Percentiles rank a stretch among this genome's conserved stretches.
Conservation (phyloP, 2,329 filamentous ascomycete genomes). For the Clarireedia hainanense region DNA sequence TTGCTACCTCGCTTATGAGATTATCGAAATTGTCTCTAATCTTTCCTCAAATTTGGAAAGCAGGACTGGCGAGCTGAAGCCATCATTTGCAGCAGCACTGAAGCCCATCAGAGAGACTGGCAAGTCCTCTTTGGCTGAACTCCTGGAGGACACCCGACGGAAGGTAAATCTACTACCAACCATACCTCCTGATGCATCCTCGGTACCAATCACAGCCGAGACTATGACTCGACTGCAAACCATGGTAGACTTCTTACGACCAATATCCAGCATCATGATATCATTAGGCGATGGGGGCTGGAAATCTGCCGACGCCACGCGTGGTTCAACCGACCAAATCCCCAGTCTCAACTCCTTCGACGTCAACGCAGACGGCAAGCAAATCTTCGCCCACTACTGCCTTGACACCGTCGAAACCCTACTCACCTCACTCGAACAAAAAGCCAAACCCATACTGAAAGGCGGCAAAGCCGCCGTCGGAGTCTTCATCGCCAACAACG, state of each 20-base stretch:
- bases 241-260: slow-evolving; percentile 78
- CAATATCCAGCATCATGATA: slow-evolving; percentile 82
- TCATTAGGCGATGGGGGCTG: slow-evolving; percentile 91
- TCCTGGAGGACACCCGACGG: slow-evolving; percentile 75
- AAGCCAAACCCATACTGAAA: slow-evolving; percentile 64
- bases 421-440: slow-evolving; percentile 66
- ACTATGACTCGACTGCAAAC: slow-evolving; percentile 80
- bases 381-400: slow-evolving; percentile 85
- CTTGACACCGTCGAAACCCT: slow-evolving; percentile 80
- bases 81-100: slow-evolving; percentile 72
- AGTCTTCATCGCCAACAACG: slow-evolving; percentile 85
- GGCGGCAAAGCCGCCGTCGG: slow-evolving; percentile 66
- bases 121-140: slow-evolving; percentile 72
- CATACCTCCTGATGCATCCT: slow-evolving; percentile 70
- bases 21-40: slow-evolving; percentile 79
- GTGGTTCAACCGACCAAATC: slow-evolving; percentile 53
- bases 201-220: slow-evolving; percentile 71
- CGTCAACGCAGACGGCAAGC: slow-evolving; percentile 77
- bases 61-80: slow-evolving; percentile 78
- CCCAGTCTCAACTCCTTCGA: slow-evolving; percentile 75
- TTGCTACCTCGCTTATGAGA: slow-evolving; percentile 91
- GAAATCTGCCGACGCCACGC: slow-evolving; percentile 49
- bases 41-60: slow-evolving; percentile 73
- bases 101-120: slow-evolving; percentile 89
- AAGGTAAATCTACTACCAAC: slow-evolving; percentile 57